Conservation (phyloP, 352 stramenopile species). For the Globisporangium barbulae region DNA sequence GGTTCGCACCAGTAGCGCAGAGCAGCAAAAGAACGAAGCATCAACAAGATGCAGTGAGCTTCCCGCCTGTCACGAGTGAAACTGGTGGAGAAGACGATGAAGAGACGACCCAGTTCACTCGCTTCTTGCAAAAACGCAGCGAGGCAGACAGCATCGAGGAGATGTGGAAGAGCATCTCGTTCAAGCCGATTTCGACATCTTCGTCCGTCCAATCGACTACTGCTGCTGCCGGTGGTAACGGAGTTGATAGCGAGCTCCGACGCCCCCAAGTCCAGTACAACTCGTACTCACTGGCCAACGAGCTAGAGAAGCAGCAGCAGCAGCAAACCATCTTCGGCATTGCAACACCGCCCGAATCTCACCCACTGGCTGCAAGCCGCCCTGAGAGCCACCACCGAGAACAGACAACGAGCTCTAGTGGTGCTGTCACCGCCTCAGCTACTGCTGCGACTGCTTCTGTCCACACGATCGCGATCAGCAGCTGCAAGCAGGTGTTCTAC, state of each 20-base stretch:
- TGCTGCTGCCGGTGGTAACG: neutral
- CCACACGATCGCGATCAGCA: constrained; percentile 31
- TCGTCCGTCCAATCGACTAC: neutral
- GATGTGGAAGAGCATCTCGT: constrained; percentile 54
- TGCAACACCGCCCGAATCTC: neutral
- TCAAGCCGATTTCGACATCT: constrained; percentile 26
- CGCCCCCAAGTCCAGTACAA: constrained; percentile 28
- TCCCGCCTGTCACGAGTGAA: neutral
- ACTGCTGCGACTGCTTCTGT: neutral
- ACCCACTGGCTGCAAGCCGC: neutral
- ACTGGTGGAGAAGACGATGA: neutral
- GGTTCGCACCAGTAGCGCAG: neutral
- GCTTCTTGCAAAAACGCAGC: constrained; percentile 16
- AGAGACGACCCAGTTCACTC: constrained; percentile 6
- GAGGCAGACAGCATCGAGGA: constrained; percentile 36
- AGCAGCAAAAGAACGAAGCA: constrained; percentile 9
- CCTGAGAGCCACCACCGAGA: too few relatives aligned
- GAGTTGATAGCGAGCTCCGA: neutral
- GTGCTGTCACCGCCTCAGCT: neutral
- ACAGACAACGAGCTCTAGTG: neutral
- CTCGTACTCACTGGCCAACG: constrained; percentile 28
- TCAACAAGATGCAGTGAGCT: constrained; percentile 1
- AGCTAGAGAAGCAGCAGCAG: constrained; percentile 14
- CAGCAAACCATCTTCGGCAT: neutral
- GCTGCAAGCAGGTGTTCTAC: constrained; percentile 43